Conservation (phyloP, 148 eudicot species). For the Vaccinium darrowii region DNA sequence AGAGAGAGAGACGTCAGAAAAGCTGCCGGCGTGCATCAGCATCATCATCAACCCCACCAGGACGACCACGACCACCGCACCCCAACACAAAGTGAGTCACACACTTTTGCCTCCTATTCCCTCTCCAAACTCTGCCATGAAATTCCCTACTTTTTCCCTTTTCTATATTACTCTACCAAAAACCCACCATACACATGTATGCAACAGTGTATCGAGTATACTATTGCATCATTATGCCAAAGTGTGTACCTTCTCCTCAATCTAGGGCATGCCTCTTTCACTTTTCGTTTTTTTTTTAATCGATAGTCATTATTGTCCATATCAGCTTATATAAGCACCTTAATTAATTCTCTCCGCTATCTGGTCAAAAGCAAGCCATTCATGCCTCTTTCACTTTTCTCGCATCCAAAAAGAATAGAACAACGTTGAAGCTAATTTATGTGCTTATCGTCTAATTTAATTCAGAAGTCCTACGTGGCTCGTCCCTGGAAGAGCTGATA, state of each 20-base stretch:
- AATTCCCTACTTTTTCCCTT: conserved; percentile 17
- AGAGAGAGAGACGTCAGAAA: conserved; percentile 28
- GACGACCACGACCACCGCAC: conserved; percentile 15
- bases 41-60: conserved; percentile 46
- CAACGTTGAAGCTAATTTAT: not conserved
- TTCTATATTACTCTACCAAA: conserved; percentile 8
- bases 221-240: conserved; percentile 7
- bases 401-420: not conserved
- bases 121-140: conserved; percentile 29
- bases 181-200: not conserved
- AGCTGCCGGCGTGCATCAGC: conserved; percentile 66
- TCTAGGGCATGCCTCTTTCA: conserved; percentile 18
- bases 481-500: not conserved
- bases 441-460: not conserved
- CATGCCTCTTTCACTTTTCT: not conserved
- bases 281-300: not conserved
- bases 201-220: not conserved
- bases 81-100: conserved; percentile 18
- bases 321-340: no score
- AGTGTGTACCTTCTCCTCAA: not conserved
- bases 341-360: no score
- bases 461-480: not conserved
- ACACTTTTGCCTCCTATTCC: conserved; percentile 56
- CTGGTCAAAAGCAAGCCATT: not conserved
- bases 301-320: no score